These are phyloP conservation scores for Plasmodium gallinaceum DNA, from an alignment of 169 alveolate species.

Conservation along the genomic window DNA sequence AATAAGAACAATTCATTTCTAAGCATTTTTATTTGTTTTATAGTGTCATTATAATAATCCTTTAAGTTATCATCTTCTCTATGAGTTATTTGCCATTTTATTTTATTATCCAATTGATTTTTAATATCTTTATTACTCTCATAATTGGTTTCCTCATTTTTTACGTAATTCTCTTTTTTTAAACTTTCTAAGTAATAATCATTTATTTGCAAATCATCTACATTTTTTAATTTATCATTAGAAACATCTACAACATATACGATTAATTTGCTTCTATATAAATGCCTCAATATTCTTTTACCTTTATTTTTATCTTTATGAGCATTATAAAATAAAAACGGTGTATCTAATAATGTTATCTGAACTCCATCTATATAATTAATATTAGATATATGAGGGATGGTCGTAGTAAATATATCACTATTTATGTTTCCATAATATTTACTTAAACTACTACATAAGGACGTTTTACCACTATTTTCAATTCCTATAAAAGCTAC, in stretches of 20 bases:
- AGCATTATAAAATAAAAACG: slow-evolving; percentile 78
- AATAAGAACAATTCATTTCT: slow-evolving; percentile 68
- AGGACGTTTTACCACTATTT: slow-evolving; percentile 84
- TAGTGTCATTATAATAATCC: slow-evolving; percentile 57
- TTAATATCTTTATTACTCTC: not conserved
- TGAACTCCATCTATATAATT: slow-evolving; percentile 86
- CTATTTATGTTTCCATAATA: slow-evolving; percentile 85
- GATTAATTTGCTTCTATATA: slow-evolving; percentile 82
- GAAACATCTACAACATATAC: slow-evolving; percentile 84
- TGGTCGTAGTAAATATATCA: slow-evolving; percentile 85
- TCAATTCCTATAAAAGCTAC: slow-evolving; percentile 86
- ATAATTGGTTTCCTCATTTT: not conserved
- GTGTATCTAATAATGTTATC: slow-evolving; percentile 84
- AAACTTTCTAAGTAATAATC: slow-evolving; percentile 31
- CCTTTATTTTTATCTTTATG: slow-evolving; percentile 65
- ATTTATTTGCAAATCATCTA: slow-evolving; percentile 52
- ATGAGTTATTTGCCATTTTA: not conserved
- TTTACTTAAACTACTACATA: slow-evolving; percentile 82
- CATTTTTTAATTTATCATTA: slow-evolving; percentile 50
- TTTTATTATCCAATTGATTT: not conserved
- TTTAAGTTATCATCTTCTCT: slow-evolving; percentile 18
- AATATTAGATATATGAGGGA: slow-evolving; percentile 85
- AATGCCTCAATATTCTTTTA: slow-evolving; percentile 79
- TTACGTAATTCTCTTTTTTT: not conserved
- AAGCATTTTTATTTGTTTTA: slow-evolving; percentile 72